A percentile compares a stretch with the other conserved stretches of the same genome.
phyloP scores from a whole-genome alignment of 2,329 filamentous ascomycete genomes.

The Xylariaceae sp. region DNA sequence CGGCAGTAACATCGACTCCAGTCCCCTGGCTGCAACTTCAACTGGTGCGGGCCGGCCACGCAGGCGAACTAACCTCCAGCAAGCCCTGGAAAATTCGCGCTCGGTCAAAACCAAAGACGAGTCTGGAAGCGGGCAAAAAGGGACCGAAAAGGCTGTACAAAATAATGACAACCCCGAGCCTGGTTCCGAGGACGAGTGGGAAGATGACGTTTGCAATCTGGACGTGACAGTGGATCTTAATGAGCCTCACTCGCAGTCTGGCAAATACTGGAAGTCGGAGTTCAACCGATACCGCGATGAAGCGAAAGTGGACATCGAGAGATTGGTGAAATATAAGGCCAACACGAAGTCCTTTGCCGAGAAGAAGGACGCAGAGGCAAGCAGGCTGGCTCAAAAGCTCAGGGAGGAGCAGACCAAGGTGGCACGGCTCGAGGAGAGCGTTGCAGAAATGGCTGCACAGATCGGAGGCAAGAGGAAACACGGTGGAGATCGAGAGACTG shows the following conservation, averaged over 20 bases:
- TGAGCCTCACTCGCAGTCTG: conserved; percentile 67
- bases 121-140: conserved; percentile 7
- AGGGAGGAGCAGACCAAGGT: conserved; percentile 62
- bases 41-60: conserved; percentile 11
- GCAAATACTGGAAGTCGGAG: conserved; percentile 72
- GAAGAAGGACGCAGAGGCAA: conserved; percentile 66
- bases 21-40: conserved; percentile 12
- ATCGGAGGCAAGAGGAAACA: conserved; percentile 34
- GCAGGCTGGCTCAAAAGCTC: conserved; percentile 57
- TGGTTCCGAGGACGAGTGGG: conserved; percentile 40
- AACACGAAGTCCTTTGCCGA: conserved; percentile 72
- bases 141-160: conserved; percentile 27
- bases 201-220: conserved; percentile 44
- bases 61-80: conserved; percentile 20
- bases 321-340: conserved; percentile 71
- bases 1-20: conserved; percentile 20
- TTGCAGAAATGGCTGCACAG: conserved; percentile 52
- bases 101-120: conserved; percentile 13
- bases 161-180: neutral
- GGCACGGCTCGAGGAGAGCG: conserved; percentile 53
- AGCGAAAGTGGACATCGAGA: conserved; percentile 66
- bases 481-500: conserved; percentile 35
- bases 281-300: conserved; percentile 67
- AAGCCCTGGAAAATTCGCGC: conserved; percentile 23
- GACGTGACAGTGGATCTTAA: conserved; percentile 65